phyloP scores from a whole-genome alignment of 805 yeast genomes.

The Komagataella kurtzmanii region DNA sequence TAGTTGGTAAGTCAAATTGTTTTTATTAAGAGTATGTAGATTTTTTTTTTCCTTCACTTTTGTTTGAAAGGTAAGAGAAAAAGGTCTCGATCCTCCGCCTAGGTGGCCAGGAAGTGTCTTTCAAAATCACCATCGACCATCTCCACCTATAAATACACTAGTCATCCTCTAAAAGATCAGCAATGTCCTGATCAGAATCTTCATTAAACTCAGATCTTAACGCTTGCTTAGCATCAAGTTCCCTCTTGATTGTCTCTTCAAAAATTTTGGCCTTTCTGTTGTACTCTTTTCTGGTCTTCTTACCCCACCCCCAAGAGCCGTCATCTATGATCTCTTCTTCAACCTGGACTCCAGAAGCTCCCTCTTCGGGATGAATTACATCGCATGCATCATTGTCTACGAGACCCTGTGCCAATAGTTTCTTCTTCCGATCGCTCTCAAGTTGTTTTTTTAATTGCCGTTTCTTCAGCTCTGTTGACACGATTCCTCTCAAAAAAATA shows the following conservation, averaged over 20 bases:
- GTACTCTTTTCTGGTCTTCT: slow-evolving; percentile 49
- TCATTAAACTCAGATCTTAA: slow-evolving; percentile 20
- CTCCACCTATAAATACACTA: background rate
- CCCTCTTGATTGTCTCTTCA: slow-evolving; percentile 29
- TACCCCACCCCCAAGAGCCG: slow-evolving; percentile 66
- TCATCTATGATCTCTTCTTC: slow-evolving; percentile 18
- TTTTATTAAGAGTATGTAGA: background rate
- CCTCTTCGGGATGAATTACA: background rate
- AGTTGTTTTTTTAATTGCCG: slow-evolving; percentile 36
- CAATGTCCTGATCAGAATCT: slow-evolving; percentile 56
- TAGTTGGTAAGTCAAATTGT: background rate
- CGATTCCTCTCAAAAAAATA: slow-evolving; percentile 40
- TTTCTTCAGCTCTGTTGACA: slow-evolving; percentile 40
- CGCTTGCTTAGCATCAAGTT: slow-evolving; percentile 16
- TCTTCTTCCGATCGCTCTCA: slow-evolving; percentile 29
- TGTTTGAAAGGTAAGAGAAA: background rate
- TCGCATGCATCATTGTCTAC: background rate
- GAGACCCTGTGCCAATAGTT: slow-evolving; percentile 20
- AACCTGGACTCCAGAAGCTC: slow-evolving; percentile 6
- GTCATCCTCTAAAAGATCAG: slow-evolving; percentile 49
- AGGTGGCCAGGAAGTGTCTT: background rate
- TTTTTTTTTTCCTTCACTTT: background rate
- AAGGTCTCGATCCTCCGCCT: background rate
- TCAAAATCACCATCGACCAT: background rate
- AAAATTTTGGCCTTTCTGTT: slow-evolving; percentile 40